Evolutionary conservation across 768 basidiomycete genomes (phyloP).

Genomic region (Tricholoma sp.): DNA sequence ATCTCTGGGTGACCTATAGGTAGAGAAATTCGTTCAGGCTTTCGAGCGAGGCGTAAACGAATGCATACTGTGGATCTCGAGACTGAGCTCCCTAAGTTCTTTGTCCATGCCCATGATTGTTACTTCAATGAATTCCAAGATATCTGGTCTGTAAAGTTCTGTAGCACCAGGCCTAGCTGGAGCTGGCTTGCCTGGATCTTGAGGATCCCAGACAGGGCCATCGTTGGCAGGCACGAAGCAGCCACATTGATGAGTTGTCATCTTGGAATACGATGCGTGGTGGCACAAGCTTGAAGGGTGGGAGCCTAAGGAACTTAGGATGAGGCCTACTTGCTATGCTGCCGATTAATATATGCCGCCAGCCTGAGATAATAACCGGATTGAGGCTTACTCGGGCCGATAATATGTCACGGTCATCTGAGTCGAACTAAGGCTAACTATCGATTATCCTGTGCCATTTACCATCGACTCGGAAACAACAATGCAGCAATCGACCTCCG

Average conservation of each 20-base stretch:
- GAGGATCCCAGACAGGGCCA: slow-evolving; percentile 39
- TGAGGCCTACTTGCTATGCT: too few species aligned
- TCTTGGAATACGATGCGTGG: neutral
- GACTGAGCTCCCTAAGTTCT: slow-evolving; percentile 55
- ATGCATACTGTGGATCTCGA: slow-evolving; percentile 64
- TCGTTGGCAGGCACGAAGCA: neutral
- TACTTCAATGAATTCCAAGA: slow-evolving; percentile 55
- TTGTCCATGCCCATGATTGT: slow-evolving; percentile 47
- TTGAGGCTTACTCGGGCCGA: too few species aligned
- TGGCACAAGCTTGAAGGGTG: too few species aligned
- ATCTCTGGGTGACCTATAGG: slow-evolving; percentile 64
- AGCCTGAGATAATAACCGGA: too few species aligned
- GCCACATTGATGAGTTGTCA: neutral
- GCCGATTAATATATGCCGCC: too few species aligned
- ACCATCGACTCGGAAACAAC: neutral
- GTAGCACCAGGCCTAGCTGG: slow-evolving; percentile 27
- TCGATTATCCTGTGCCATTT: too few species aligned
- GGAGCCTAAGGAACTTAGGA: too few species aligned
- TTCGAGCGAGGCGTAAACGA: neutral
- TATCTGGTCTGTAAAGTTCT: slow-evolving; percentile 48
- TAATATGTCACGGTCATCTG: too few species aligned
- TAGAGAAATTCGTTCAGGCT: neutral
- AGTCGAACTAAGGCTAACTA: too few species aligned
- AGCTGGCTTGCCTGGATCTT: slow-evolving; percentile 24
- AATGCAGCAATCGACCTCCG: neutral